Evolutionary conservation across 441 rosid genomes (phyloP).

Genomic region (Eruca vesicaria): DNA sequence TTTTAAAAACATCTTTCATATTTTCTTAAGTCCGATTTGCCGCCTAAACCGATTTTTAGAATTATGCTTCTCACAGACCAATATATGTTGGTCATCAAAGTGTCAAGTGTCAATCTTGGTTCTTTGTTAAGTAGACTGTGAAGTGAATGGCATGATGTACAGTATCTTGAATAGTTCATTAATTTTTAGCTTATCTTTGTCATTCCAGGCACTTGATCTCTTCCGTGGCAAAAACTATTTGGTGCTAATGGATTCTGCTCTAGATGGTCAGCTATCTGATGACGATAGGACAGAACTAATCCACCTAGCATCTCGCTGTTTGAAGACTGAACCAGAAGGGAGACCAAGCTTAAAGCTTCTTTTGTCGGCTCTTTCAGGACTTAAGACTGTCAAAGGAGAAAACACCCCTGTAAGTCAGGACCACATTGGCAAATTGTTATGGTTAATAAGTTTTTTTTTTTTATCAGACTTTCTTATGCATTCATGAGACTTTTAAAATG

Average conservation of each 20-base stretch:
- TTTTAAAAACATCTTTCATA: too few relatives aligned
- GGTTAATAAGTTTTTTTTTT: background rate
- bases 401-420: slow-evolving; percentile 29
- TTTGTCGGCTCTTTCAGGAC: slow-evolving; percentile 66
- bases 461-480: slow-evolving; percentile 13
- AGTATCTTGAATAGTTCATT: background rate
- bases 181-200: background rate
- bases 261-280: slow-evolving; percentile 70
- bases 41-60: too few relatives aligned
- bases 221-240: slow-evolving; percentile 68
- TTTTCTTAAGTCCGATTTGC: too few relatives aligned
- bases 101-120: background rate
- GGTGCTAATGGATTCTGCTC: slow-evolving; percentile 69
- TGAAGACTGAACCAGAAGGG: slow-evolving; percentile 65
- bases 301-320: slow-evolving; percentile 62
- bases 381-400: slow-evolving; percentile 43
- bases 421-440: background rate
- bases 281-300: slow-evolving; percentile 69
- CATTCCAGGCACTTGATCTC: slow-evolving; percentile 65
- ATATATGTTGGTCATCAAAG: too few relatives aligned
- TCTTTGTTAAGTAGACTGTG: slow-evolving; percentile 8
- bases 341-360: slow-evolving; percentile 68
- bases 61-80: too few relatives aligned
- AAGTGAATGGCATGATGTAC: background rate
- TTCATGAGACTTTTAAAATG: slow-evolving; percentile 5